A percentile compares a stretch with the other conserved stretches of the same genome.
These are phyloP conservation scores for Cordyceps farinosa DNA, from an alignment of 2,329 filamentous ascomycete species.

Conservation along the genomic window DNA sequence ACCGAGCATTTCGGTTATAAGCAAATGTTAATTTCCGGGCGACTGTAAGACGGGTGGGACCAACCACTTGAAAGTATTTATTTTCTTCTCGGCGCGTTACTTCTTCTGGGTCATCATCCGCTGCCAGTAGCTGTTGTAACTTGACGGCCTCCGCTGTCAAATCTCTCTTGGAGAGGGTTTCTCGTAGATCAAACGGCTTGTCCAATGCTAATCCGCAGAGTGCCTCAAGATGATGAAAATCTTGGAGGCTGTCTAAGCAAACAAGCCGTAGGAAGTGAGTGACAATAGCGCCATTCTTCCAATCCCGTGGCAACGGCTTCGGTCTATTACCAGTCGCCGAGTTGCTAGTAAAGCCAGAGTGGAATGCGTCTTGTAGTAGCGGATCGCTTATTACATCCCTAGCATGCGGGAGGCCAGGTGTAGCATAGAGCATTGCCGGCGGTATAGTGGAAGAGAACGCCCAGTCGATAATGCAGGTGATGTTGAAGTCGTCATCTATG, in stretches of 20 bases:
- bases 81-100: neutral
- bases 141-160: too few relatives aligned
- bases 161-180: too few relatives aligned
- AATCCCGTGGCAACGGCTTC: too few relatives aligned
- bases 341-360: neutral
- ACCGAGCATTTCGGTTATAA: conserved; percentile 20
- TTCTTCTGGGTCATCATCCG: too few relatives aligned
- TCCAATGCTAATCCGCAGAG: conserved; percentile 3
- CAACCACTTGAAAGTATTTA: conserved; percentile 22
- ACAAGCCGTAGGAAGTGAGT: neutral
- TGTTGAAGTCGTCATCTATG: conserved; percentile 28
- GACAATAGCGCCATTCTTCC: too few relatives aligned
- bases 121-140: too few relatives aligned
- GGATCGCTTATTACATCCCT: neutral
- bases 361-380: neutral
- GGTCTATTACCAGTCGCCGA: too few relatives aligned
- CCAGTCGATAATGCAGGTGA: conserved; percentile 31
- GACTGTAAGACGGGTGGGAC: conserved; percentile 18
- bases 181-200: conserved; percentile 6
- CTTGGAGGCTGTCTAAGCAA: conserved; percentile 21
- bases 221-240: conserved; percentile 20
- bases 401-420: conserved; percentile 20
- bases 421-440: conserved; percentile 18
- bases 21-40: conserved; percentile 21
- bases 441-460: conserved; percentile 27